A percentile compares a stretch with the other conserved stretches of the same genome.
These are phyloP conservation scores for Calvatia gigantea DNA, from an alignment of 768 basidiomycete genomes.

Conservation along the genomic window DNA sequence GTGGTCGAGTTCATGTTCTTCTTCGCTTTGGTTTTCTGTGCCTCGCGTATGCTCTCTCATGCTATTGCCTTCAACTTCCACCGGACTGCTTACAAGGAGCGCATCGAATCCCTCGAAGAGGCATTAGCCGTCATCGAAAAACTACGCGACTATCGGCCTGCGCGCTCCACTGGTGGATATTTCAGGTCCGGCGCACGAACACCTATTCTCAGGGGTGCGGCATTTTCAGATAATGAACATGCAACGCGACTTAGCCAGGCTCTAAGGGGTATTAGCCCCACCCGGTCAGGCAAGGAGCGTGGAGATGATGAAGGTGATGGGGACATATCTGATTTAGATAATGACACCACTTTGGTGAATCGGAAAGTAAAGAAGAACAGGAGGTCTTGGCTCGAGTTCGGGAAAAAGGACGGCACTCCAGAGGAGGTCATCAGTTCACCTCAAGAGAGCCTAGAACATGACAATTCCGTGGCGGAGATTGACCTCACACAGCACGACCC, in stretches of 20 bases:
- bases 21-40: conserved; percentile 57
- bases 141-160: conserved; percentile 63
- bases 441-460: neutral
- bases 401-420: neutral
- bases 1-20: conserved; percentile 76
- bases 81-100: conserved; percentile 72
- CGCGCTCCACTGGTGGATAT: conserved; percentile 22
- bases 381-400: conserved; percentile 5
- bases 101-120: conserved; percentile 52
- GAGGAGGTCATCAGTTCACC: neutral
- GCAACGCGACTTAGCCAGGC: conserved; percentile 31
- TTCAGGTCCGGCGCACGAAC: conserved; percentile 39
- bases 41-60: conserved; percentile 68
- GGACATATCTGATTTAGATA: conserved; percentile 16
- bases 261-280: conserved; percentile 22
- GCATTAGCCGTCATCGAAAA: conserved; percentile 61
- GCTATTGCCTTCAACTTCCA: conserved; percentile 73
- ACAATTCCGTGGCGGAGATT: conserved; percentile 13
- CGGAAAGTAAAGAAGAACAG: conserved; percentile 18
- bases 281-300: conserved; percentile 14
- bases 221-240: conserved; percentile 46
- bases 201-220: conserved; percentile 22
- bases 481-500: conserved; percentile 12
- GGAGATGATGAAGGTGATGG: conserved; percentile 19
- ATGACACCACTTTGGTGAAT: conserved; percentile 14